Evolutionary conservation across 495 filamentous ascomycete species (phyloP), one percentile per base, ranked within the genome.

Genomic region (Penicillium odoratum): DNA sequence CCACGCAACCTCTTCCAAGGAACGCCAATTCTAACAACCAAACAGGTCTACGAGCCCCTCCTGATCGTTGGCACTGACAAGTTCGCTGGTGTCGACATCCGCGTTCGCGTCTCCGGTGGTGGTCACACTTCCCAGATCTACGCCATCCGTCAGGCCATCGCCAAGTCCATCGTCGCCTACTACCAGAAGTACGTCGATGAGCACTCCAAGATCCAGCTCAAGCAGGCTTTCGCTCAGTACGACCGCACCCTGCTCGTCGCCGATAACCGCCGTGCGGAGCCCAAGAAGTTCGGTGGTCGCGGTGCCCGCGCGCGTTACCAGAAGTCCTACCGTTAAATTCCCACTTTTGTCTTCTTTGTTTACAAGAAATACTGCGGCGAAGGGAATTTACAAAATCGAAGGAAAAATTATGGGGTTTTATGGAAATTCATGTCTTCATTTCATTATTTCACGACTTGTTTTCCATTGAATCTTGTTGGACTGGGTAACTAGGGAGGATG

Each of bases 171-270:
- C 65, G 90, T 98, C 71, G 93, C 94, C 77, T 98, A 98, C 89
- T 98, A 97, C 89, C 94, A 97, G 86, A 98, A 98, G 83, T 98
- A 87, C 82, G 91, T 98, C 77, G 94, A 98, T 74, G 94, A 98
- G 88, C 91, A 98, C 87, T 88, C 89, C 82, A 98, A 98, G 90
- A 98, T 97, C 87, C 83, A 88, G 80, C 84, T 98, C 67, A 98
- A 98, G 90, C 87, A 92, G 77, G 89, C 89, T 60, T 84, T 98
- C 60, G 88, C 89, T 70, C 84, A 89, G 75, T 98, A 95, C 84
- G 94, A 98, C 84, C 88, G 94, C 67, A 96, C 90, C 74, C 83
- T 98, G 61, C 87, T 98, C 66, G 94, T 98, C 64, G 95, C 94
- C 75, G 94, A 98, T 74, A 96, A 96, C 84, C 84, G 93, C 66